phyloP scores from a whole-genome alignment of 495 filamentous ascomycete genomes.

The Echria macrotheca region DNA sequence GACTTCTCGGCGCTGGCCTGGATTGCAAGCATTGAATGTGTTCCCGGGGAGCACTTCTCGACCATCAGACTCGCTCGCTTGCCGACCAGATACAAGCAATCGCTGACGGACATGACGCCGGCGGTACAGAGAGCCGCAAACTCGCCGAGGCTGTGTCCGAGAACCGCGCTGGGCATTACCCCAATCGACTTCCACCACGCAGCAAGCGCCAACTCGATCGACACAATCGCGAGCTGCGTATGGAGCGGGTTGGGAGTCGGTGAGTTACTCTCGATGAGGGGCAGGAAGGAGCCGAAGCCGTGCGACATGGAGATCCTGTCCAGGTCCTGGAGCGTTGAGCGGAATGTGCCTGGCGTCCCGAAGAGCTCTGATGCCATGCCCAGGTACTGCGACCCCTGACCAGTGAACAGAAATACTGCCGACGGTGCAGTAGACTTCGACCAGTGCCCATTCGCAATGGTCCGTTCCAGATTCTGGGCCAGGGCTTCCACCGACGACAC shows the following conservation, averaged over 20 bases:
- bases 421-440: conserved; percentile 17
- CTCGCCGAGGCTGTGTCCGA: conserved; percentile 76
- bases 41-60: conserved; percentile 53
- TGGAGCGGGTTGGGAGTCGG: conserved; percentile 67
- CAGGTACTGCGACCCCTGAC: conserved; percentile 55
- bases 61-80: conserved; percentile 62
- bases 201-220: conserved; percentile 75
- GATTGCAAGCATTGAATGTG: conserved; percentile 53
- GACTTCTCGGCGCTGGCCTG: conserved; percentile 15
- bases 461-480: background rate
- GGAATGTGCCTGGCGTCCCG: conserved; percentile 55
- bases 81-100: conserved; percentile 64
- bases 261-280: too few relatives aligned
- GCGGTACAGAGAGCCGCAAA: conserved; percentile 67
- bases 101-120: conserved; percentile 60
- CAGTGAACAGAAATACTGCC: conserved; percentile 53
- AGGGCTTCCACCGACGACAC: conserved; percentile 11
- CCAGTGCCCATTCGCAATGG: background rate
- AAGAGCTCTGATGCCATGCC: conserved; percentile 65
- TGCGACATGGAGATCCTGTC: conserved; percentile 53
- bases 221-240: conserved; percentile 67
- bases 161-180: conserved; percentile 63
- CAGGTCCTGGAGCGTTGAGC: conserved; percentile 57
- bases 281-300: conserved; percentile 58
- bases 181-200: conserved; percentile 71